Base-by-base conservation (phyloP, 192 early-diverging fungal species). In the Pilobolus umbonatus region DNA sequence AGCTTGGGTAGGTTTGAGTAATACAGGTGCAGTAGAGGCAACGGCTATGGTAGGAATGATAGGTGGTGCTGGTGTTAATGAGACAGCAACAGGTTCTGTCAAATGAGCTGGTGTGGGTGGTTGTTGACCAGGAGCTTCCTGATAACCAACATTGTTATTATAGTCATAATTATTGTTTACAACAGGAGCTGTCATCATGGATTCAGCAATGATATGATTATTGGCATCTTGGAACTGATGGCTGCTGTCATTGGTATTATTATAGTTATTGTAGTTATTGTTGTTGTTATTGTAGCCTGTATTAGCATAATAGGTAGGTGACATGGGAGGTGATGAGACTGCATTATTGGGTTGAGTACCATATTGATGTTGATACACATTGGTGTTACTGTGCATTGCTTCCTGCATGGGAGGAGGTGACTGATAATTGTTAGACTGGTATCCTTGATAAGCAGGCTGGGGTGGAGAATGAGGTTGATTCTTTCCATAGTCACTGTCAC, bases 1-100 rank as follows among this genome's bases (percentile, higher is more conserved):
- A 34, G 69, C 62, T 12, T 55, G 51, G 10, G 53, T 55, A 35
- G 62, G 34, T 39, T 26, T 10, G 15, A 47, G 38, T 52, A 43
- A 19, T 11, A 35, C 25, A 34, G 14, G 25, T 17, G 17, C 34
- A 19, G 32, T 29, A 45, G 43, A 5, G 4, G n/a, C n/a, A n/a
- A n/a, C n/a, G n/a, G n/a, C n/a, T n/a, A 24, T 36, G n/a, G 44
- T 59, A 31, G 47, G 36, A 22, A 36, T 32, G 21, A 19, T 28
- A 36, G 46, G n/a, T 24, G 47, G 5, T 26, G 22, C 31, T 25
- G 22, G 32, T 24, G 62, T 17, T 38, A 19, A 5, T 32, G 22
- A 21, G 12, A 17, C 61, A 17, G 51, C 38, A 32, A 35, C 40
- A 17, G 21, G 19, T 1, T 19, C 17, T 10, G 21, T 21, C 11